Conservation (phyloP, 495 filamentous ascomycete genomes). For the Terfezia boudieri region DNA sequence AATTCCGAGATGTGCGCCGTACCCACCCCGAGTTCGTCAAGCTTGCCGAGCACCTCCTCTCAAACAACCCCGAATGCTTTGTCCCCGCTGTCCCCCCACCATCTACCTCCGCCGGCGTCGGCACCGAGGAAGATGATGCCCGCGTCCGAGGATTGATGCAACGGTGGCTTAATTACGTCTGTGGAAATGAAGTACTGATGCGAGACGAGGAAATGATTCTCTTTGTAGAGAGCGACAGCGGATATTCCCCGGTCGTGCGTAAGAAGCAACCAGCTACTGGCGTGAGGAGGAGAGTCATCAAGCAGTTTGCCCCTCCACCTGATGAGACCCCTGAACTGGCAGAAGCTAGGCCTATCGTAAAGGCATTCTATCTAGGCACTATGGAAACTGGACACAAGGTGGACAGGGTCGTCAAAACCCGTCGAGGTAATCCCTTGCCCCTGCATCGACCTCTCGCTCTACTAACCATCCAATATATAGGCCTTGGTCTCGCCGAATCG, state of each 20-base stretch:
- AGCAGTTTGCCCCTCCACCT: slow-evolving; percentile 94
- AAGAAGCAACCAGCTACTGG: slow-evolving; percentile 96
- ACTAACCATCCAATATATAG: slow-evolving; percentile 23
- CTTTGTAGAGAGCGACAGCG: slow-evolving; percentile 95
- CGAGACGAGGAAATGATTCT: slow-evolving; percentile 90
- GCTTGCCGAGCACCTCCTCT: slow-evolving; percentile 81
- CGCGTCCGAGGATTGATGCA: slow-evolving; percentile 77
- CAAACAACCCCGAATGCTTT: slow-evolving; percentile 87
- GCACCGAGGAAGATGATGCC: slow-evolving; percentile 88
- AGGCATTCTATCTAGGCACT: slow-evolving; percentile 81
- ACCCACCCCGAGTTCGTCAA: slow-evolving; percentile 91
- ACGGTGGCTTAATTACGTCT: slow-evolving; percentile 82
- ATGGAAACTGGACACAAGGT: slow-evolving; percentile 95
- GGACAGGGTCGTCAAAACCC: slow-evolving; percentile 74
- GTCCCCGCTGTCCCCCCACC: slow-evolving; percentile 89
- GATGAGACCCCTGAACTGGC: slow-evolving; percentile 93
- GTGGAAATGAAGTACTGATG: slow-evolving; percentile 77
- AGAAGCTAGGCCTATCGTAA: slow-evolving; percentile 70
- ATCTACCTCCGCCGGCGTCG: slow-evolving; percentile 76
- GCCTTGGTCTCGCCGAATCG: slow-evolving; percentile 75
- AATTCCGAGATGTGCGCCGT: slow-evolving; percentile 89
- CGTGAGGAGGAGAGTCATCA: slow-evolving; percentile 78
- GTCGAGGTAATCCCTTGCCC: slow-evolving; percentile 43
- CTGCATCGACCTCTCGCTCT: background rate
- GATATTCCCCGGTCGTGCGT: slow-evolving; percentile 84